A percentile compares a stretch with the other conserved stretches of the same genome.
These are phyloP conservation scores for Xylariales sp. DNA, from an alignment of 2,329 filamentous ascomycete genomes.

Conservation along the genomic window DNA sequence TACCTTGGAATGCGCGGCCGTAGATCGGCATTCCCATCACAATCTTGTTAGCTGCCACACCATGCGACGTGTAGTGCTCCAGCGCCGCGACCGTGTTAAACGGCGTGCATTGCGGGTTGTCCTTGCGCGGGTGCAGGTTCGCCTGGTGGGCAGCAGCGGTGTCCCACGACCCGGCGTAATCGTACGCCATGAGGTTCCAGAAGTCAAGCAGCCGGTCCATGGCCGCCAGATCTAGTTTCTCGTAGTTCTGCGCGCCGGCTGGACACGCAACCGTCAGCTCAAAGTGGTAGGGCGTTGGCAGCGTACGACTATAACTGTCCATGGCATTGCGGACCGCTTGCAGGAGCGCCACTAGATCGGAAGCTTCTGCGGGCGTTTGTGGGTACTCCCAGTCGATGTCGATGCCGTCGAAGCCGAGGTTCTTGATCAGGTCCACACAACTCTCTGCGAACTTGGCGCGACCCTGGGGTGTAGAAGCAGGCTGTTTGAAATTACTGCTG, in stretches of 20 bases:
- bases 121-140: slow-evolving; percentile 62
- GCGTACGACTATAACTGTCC: slow-evolving; percentile 48
- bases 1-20: slow-evolving; percentile 77
- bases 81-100: slow-evolving; percentile 73
- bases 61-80: slow-evolving; percentile 60
- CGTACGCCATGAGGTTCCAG: slow-evolving; percentile 85
- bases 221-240: slow-evolving; percentile 54
- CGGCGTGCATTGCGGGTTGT: slow-evolving; percentile 63
- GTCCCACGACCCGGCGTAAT: slow-evolving; percentile 84
- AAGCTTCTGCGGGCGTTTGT: slow-evolving; percentile 47
- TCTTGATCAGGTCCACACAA: slow-evolving; percentile 70
- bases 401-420: slow-evolving; percentile 72
- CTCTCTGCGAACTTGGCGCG: slow-evolving; percentile 67
- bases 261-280: slow-evolving; percentile 62
- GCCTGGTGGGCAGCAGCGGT: slow-evolving; percentile 67
- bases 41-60: slow-evolving; percentile 66
- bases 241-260: slow-evolving; percentile 57
- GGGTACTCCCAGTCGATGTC: slow-evolving; percentile 70
- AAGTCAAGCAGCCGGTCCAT: slow-evolving; percentile 68
- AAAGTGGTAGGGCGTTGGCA: slow-evolving; percentile 47
- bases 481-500: slow-evolving; percentile 72
- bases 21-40: slow-evolving; percentile 91
- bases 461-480: slow-evolving; percentile 66
- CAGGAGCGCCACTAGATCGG: slow-evolving; percentile 56
- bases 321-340: slow-evolving; percentile 51